Evolutionary conservation across 2,329 filamentous ascomycete species (phyloP).

Genomic region (Penicillium sp.): DNA sequence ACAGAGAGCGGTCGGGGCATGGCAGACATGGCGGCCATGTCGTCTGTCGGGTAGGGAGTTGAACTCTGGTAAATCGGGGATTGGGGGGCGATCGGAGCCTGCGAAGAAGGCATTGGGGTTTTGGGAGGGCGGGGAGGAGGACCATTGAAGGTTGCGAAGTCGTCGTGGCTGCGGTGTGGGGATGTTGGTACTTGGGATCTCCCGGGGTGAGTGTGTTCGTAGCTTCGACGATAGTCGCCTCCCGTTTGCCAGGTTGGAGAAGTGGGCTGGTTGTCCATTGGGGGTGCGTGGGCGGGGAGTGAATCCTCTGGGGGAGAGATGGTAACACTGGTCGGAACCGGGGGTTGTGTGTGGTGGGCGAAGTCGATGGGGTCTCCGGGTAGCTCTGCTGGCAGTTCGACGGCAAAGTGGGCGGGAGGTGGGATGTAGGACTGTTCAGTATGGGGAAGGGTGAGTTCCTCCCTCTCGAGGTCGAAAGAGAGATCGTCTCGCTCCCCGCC

Average conservation of each 20-base stretch:
- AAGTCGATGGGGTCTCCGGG: conserved; percentile 54
- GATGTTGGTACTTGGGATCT: conserved; percentile 32
- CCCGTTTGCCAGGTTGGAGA: conserved; percentile 30
- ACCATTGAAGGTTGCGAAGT: conserved; percentile 23
- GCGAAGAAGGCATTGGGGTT: conserved; percentile 58
- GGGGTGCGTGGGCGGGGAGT: conserved; percentile 31
- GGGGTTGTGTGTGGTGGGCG: conserved; percentile 27
- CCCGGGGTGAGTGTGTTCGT: conserved; percentile 32
- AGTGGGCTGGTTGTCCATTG: conserved; percentile 27
- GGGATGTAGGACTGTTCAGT: conserved; percentile 32
- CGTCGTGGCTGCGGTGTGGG: conserved; percentile 41
- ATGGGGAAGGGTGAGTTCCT: conserved; percentile 26
- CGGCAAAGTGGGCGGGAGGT: conserved; percentile 51
- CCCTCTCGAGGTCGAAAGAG: conserved; percentile 32
- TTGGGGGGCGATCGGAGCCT: too few relatives aligned
- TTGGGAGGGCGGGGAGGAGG: conserved; percentile 77
- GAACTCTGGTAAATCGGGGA: too few relatives aligned
- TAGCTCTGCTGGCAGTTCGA: conserved; percentile 64
- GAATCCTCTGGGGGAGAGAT: conserved; percentile 32
- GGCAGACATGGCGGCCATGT: conserved; percentile 39
- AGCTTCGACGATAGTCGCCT: conserved; percentile 41
- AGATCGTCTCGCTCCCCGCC: conserved; percentile 30
- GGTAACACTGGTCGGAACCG: conserved; percentile 19
- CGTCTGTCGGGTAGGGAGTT: conserved; percentile 48
- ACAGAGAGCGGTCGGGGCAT: conserved; percentile 6